A percentile compares a stretch with the other conserved stretches of the same genome.
Conservation (phyloP, 305 asterid genomes). For the Solanum hybrid region DNA sequence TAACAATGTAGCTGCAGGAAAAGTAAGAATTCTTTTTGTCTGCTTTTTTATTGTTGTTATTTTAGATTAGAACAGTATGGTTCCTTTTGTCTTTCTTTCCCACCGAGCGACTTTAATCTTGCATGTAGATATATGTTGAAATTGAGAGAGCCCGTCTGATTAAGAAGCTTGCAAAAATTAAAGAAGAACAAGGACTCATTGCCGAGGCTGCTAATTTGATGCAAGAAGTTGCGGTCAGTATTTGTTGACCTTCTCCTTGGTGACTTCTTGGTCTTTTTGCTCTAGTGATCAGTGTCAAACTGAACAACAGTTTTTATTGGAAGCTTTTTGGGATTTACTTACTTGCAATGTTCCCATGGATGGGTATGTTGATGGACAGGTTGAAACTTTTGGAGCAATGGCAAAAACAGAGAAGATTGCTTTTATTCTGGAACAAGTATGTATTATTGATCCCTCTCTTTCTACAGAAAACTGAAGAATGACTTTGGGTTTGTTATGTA, state of each 20-base stretch:
- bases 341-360: not conserved
- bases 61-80: not conserved
- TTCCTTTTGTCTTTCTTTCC: not conserved
- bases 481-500: not conserved
- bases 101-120: not conserved
- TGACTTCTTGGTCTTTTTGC: not conserved
- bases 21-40: constrained; percentile 33
- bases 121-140: constrained; percentile 73
- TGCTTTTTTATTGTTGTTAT: not conserved
- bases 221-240: constrained; percentile 90
- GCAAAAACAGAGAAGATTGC: constrained; percentile 97
- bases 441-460: not conserved
- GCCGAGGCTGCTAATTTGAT: constrained; percentile 88
- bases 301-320: not conserved
- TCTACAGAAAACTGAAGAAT: not conserved
- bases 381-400: constrained; percentile 96
- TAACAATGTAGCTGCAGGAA: constrained; percentile 83
- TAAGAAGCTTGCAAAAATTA: constrained; percentile 72
- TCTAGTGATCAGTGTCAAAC: not conserved
- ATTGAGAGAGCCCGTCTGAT: constrained; percentile 84
- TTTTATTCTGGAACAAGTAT: constrained; percentile 88
- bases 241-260: not conserved
- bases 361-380: constrained; percentile 33
- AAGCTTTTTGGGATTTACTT: not conserved
- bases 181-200: constrained; percentile 73